Evolutionary conservation across 441 rosid genomes (phyloP).

Genomic region (Adansonia madagascariensis): DNA sequence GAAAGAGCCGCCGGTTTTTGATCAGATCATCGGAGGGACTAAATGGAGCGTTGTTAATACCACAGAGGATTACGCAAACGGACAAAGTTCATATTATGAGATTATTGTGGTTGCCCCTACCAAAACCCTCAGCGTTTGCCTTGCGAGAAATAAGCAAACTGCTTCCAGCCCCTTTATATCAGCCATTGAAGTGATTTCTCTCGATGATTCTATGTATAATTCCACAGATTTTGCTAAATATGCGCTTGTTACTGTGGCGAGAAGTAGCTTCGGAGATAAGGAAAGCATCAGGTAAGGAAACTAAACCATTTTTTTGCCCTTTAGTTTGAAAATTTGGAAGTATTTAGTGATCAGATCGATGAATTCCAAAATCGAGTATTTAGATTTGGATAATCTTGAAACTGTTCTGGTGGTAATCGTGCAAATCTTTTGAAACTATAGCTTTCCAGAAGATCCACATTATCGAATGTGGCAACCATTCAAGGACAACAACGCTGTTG

Average conservation of each 20-base stretch:
- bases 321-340: too few species aligned
- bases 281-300: slow-evolving; percentile 55
- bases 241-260: slow-evolving; percentile 65
- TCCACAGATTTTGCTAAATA: slow-evolving; percentile 51
- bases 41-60: slow-evolving; percentile 86
- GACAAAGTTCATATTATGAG: slow-evolving; percentile 74
- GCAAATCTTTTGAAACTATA: slow-evolving; percentile 46
- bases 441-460: slow-evolving; percentile 81
- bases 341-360: too few species aligned
- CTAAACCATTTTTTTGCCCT: too few species aligned
- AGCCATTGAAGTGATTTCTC: slow-evolving; percentile 62
- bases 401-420: slow-evolving; percentile 24
- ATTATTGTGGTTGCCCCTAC: slow-evolving; percentile 52
- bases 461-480: slow-evolving; percentile 83
- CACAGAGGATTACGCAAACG: slow-evolving; percentile 71
- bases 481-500: slow-evolving; percentile 46
- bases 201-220: slow-evolving; percentile 72
- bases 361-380: not conserved
- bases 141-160: slow-evolving; percentile 67
- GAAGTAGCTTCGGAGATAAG: slow-evolving; percentile 58
- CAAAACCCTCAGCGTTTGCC: slow-evolving; percentile 64
- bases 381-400: too few species aligned
- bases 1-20: slow-evolving; percentile 76
- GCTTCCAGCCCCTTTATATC: slow-evolving; percentile 68
- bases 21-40: slow-evolving; percentile 81